Base-by-base conservation (phyloP, 129 eudicot species). In the Sambucus nigra region DNA sequence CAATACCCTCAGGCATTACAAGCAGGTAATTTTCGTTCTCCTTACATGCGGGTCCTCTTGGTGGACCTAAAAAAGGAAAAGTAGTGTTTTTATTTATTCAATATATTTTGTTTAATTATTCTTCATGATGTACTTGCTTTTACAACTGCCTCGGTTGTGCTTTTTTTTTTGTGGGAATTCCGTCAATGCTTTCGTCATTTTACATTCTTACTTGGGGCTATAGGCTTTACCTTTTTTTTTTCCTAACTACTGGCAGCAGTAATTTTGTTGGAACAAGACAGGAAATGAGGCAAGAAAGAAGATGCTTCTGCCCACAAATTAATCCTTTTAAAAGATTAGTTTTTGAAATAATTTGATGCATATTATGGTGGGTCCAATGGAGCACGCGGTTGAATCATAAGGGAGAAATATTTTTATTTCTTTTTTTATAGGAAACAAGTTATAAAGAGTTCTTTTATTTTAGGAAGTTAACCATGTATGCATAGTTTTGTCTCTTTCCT, bases 1-100 rank as follows among this genome's bases (percentile, higher is more conserved):
- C 70, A 85, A 71, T 66, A 60, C 62, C 63, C 77, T 89, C 9
- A 82, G 87, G 22, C 64, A 61, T 49, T 79, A 84, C 76, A 84
- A 76, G 76, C 95, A 89, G 95, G 98, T 82, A 68, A 60, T 59
- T 19, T 51, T 14, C 25, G 39, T 26, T 6, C 48, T 38, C 7
- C 14, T 46, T 25, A 47, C 21, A 42, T 15, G 11, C 22, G 16
- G 16, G 23, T 12, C 7, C 7, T 33, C n/a, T 2, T 23, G 4
- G 35, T 32, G 24, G 2, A 5, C 21, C 9, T 31, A 18, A 29
- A n/a, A 19, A 29, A 16, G 17, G 7, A 22, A 17, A 14, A 27
- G 5, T 15, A 14, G 24, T 52, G 5, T 29, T 4, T 8, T 8
- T 4, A 29, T 29, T 29, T n/a, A n/a, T n/a, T n/a, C n/a, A n/a